A percentile compares a stretch with the other conserved stretches of the same genome.
Conservation (phyloP, 192 early-diverging fungal species). For the Coemansia sp. region DNA sequence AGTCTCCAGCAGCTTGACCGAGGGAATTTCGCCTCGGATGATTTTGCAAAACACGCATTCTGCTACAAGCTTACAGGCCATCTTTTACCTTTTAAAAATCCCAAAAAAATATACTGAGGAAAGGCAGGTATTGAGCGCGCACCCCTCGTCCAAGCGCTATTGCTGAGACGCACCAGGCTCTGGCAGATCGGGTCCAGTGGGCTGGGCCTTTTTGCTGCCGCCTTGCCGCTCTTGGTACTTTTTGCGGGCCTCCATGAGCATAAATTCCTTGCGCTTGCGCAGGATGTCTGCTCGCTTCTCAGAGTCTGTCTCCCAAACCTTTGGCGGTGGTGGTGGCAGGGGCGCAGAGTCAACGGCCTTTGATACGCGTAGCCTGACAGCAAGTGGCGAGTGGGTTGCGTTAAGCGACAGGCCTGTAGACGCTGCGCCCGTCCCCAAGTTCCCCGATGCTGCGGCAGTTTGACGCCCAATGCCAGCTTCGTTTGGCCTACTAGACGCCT, state of each 20-base stretch:
- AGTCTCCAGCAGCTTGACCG: slow-evolving; percentile 79
- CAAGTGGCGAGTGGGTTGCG: slow-evolving; percentile 39
- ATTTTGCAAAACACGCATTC: slow-evolving; percentile 93
- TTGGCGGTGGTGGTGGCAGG: slow-evolving; percentile 33
- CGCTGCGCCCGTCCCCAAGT: neutral
- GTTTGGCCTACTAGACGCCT: neutral
- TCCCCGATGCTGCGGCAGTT: neutral
- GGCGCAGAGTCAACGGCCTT: slow-evolving; percentile 15
- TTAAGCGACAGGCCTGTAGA: slow-evolving; percentile 33
- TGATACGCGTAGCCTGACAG: slow-evolving; percentile 25
- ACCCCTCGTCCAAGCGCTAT: too few relatives aligned
- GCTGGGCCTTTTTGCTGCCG: neutral
- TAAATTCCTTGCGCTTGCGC: slow-evolving; percentile 46
- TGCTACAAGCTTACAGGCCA: slow-evolving; percentile 39
- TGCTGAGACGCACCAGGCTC: neutral
- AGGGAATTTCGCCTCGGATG: slow-evolving; percentile 78
- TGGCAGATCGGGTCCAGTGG: neutral
- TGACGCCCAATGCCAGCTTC: neutral
- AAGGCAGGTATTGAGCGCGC: too few relatives aligned
- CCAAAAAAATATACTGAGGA: too few relatives aligned
- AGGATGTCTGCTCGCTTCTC: slow-evolving; percentile 33
- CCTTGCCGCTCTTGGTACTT: slow-evolving; percentile 34
- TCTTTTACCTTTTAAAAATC: too few relatives aligned
- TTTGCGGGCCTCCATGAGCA: slow-evolving; percentile 48
- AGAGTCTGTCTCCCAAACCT: slow-evolving; percentile 42